Percentiles rank a stretch among this genome's conserved stretches.
Conservation (phyloP, 768 basidiomycete species). For the Collybia nuda region DNA sequence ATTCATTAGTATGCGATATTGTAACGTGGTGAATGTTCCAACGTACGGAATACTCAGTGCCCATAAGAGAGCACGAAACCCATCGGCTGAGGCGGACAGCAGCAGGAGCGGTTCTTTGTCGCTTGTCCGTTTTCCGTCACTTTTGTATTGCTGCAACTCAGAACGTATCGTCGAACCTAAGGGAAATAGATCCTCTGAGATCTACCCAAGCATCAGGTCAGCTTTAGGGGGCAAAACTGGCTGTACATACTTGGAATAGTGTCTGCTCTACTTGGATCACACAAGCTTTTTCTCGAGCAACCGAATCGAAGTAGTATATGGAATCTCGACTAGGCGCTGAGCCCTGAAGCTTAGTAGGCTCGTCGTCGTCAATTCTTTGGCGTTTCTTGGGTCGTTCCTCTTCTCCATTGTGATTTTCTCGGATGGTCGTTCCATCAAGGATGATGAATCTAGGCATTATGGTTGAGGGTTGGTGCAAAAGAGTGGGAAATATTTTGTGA, state of each 20-base stretch:
- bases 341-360: conserved; percentile 2
- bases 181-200: not conserved
- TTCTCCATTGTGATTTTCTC: conserved; percentile 27
- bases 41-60: conserved; percentile 52
- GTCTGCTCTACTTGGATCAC: conserved; percentile 42
- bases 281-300: conserved; percentile 33
- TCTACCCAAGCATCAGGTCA: not conserved
- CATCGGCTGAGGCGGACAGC: conserved; percentile 39
- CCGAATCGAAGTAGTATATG: conserved; percentile 30
- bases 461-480: not conserved
- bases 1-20: not conserved
- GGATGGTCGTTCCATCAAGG: conserved; percentile 29
- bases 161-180: too few species aligned
- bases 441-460: conserved; percentile 25
- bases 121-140: conserved; percentile 12
- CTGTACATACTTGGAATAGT: conserved; percentile 46
- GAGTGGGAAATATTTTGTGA: too few species aligned
- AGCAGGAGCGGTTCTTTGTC: conserved; percentile 41
- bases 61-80: conserved; percentile 55
- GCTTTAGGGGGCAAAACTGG: not conserved
- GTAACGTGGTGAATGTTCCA: not conserved
- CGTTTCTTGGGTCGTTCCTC: conserved; percentile 24
- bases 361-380: conserved; percentile 24
- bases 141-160: too few species aligned
- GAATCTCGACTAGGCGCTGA: conserved; percentile 3